These are phyloP conservation scores for Teratosphaeria zuluensis DNA, from an alignment of 2,329 filamentous ascomycete genomes.

Conservation along the genomic window DNA sequence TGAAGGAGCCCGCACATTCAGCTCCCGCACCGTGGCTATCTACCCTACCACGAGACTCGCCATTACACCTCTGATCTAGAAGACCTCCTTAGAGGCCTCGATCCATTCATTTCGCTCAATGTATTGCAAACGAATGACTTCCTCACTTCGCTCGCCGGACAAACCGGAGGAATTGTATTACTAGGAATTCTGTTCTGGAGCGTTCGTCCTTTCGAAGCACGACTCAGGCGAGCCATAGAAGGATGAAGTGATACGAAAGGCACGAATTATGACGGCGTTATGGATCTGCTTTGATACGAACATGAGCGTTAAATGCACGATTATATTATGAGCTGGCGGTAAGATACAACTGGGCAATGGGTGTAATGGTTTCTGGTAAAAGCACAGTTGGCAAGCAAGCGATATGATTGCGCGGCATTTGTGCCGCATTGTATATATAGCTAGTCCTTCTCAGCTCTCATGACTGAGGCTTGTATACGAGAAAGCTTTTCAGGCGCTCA, in stretches of 20 bases:
- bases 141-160: not conserved
- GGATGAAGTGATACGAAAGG: not conserved
- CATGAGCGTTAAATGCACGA: not conserved
- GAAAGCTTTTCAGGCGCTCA: not conserved
- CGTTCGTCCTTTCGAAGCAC: not conserved
- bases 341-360: not conserved
- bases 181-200: not conserved
- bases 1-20: too few species aligned
- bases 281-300: not conserved
- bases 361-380: not conserved
- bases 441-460: not conserved
- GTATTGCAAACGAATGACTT: not conserved
- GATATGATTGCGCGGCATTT: not conserved
- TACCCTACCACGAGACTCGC: too few species aligned
- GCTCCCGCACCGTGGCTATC: too few species aligned
- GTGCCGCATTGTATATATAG: not conserved
- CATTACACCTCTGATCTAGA: too few species aligned
- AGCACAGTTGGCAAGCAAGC: not conserved
- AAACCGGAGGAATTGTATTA: not conserved
- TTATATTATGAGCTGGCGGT: not conserved
- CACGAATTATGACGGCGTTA: not conserved
- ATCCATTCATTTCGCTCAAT: not conserved
- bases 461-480: not conserved
- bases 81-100: not conserved
- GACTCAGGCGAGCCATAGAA: not conserved